Percentiles rank a stretch among this genome's conserved stretches.
phyloP scores from a whole-genome alignment of 192 early-diverging fungal genomes.

The Spinellus fusiger region DNA sequence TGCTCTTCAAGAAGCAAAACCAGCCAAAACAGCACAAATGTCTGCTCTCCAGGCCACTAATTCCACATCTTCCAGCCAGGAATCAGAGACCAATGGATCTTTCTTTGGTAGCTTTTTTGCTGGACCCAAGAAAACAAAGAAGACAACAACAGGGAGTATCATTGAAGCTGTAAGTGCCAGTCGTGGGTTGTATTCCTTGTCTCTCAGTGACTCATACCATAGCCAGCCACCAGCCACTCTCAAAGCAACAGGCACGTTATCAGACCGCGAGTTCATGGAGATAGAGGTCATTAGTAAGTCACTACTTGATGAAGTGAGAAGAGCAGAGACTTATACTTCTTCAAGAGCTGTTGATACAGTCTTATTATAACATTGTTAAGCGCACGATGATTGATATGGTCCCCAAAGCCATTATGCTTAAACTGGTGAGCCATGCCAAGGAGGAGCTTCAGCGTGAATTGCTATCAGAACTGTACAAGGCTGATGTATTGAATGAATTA shows the following conservation, averaged over 20 bases:
- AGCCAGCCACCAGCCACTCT: slow-evolving; percentile 78
- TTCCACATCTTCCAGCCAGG: too few relatives aligned
- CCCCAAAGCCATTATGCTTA: slow-evolving; percentile 98
- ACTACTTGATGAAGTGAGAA: neutral
- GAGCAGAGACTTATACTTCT: neutral
- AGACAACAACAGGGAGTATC: slow-evolving; percentile 55
- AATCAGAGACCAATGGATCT: slow-evolving; percentile 34
- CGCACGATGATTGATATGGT: slow-evolving; percentile 95
- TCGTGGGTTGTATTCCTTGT: neutral
- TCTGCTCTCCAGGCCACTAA: neutral
- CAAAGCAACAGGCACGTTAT: slow-evolving; percentile 92
- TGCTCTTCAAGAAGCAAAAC: neutral
- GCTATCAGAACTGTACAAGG: slow-evolving; percentile 96
- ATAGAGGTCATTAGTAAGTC: slow-evolving; percentile 96
- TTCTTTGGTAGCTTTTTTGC: slow-evolving; percentile 99
- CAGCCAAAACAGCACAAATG: slow-evolving; percentile 5
- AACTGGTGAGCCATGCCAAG: slow-evolving; percentile 84
- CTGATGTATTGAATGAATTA: slow-evolving; percentile 87
- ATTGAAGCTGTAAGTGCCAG: slow-evolving; percentile 58
- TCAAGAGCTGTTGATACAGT: slow-evolving; percentile 87
- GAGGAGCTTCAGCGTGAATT: slow-evolving; percentile 95
- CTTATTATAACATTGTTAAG: slow-evolving; percentile 99
- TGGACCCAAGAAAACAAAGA: slow-evolving; percentile 62
- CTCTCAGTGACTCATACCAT: too few relatives aligned
- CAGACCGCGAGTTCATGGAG: slow-evolving; percentile 96